Evolutionary conservation across 768 basidiomycete species (phyloP).

Genomic region (Coprinopsis strossmayeri): DNA sequence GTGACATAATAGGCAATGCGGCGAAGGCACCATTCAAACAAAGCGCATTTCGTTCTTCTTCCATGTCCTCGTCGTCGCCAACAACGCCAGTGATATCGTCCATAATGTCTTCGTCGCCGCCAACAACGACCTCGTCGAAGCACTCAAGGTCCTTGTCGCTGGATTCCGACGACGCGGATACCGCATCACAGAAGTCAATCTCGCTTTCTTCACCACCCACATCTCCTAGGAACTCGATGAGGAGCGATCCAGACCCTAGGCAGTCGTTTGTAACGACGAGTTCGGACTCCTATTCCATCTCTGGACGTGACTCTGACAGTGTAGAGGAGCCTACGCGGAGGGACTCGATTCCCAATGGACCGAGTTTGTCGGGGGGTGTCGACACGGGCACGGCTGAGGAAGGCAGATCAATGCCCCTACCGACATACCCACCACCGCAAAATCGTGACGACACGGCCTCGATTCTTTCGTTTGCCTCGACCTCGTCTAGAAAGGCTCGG

Average conservation of each 20-base stretch:
- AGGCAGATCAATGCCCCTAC: constrained; percentile 9
- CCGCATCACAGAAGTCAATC: constrained; percentile 74
- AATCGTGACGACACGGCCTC: constrained; percentile 45
- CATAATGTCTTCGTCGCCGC: constrained; percentile 15
- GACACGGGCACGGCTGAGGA: constrained; percentile 19
- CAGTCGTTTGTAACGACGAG: constrained; percentile 21
- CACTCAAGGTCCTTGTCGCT: constrained; percentile 25
- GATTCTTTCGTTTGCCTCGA: constrained; percentile 57
- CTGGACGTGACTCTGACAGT: not conserved
- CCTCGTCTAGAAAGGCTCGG: constrained; percentile 62
- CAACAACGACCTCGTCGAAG: constrained; percentile 19
- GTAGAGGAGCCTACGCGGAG: constrained; percentile 26
- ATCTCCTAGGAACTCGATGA: constrained; percentile 40
- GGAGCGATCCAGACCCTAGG: constrained; percentile 16
- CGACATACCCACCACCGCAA: constrained; percentile 56
- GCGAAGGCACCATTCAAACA: no score
- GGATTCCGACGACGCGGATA: constrained; percentile 62
- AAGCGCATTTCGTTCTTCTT: no score
- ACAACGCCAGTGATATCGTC: not conserved
- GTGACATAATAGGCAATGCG: no score
- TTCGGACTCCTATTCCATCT: constrained; percentile 16
- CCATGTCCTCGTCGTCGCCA: constrained; percentile 2
- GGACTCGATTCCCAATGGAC: constrained; percentile 45
- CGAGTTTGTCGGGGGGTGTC: not conserved
- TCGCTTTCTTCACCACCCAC: constrained; percentile 59